Percentiles rank a stretch among this genome's conserved stretches.
Evolutionary conservation across 352 stramenopile genomes (phyloP).

Genomic region (Globisporangium yorkense): DNA sequence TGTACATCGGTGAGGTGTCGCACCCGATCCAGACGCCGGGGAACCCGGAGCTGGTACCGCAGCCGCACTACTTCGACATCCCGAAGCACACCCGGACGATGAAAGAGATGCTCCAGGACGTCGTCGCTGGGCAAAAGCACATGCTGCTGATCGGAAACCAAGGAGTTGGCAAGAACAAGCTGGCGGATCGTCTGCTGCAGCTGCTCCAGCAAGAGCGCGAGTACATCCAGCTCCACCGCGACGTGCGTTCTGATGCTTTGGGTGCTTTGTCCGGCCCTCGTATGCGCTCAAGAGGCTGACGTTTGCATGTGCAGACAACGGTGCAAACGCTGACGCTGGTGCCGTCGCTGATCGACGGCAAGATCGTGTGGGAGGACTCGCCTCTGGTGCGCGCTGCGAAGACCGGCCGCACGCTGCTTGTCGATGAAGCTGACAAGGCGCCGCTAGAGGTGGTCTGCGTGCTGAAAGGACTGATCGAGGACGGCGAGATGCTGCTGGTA

Average conservation of each 20-base stretch:
- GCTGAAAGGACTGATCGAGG: constrained; percentile 95
- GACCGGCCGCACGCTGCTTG: constrained; percentile 87
- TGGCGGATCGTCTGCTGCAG: constrained; percentile 89
- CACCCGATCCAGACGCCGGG: constrained; percentile 41
- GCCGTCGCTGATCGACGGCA: constrained; percentile 84
- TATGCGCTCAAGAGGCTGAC: background rate
- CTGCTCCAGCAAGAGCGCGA: constrained; percentile 91
- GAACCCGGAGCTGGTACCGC: constrained; percentile 80
- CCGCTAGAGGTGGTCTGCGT: constrained; percentile 93
- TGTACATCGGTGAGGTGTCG: constrained; percentile 63
- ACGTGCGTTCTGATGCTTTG: constrained; percentile 43
- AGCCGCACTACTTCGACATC: constrained; percentile 89
- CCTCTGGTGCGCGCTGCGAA: constrained; percentile 92
- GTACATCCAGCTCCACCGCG: constrained; percentile 96
- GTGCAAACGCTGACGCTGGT: constrained; percentile 91
- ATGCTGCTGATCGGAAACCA: constrained; percentile 95
- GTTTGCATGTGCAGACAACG: constrained; percentile 66
- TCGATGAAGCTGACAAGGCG: constrained; percentile 97
- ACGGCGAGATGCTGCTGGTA: constrained; percentile 92
- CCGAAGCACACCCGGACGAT: constrained; percentile 84
- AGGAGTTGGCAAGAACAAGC: constrained; percentile 94
- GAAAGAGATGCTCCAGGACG: constrained; percentile 82
- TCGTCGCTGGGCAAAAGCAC: constrained; percentile 82
- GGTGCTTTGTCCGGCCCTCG: background rate
- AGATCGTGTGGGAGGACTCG: constrained; percentile 91